These are phyloP conservation scores for Penicillium brevicompactum DNA, from an alignment of 2,329 filamentous ascomycete species.

Conservation along the genomic window DNA sequence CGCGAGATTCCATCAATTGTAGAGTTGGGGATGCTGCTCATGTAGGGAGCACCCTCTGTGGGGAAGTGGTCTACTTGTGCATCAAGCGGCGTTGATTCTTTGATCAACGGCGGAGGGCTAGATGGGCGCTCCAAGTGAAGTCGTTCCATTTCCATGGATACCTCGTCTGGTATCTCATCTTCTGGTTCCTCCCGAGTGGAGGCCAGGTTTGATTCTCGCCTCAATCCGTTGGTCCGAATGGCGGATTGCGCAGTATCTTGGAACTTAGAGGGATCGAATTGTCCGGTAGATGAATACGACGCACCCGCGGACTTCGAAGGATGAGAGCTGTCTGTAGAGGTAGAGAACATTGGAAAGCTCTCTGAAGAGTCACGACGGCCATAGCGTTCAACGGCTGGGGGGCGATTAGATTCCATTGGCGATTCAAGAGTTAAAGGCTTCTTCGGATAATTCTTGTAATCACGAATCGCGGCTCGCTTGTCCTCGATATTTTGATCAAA, in stretches of 20 bases:
- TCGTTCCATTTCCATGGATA: slow-evolving; percentile 22
- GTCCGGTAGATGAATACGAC: slow-evolving; percentile 47
- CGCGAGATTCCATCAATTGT: slow-evolving; percentile 24
- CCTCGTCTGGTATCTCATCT: slow-evolving; percentile 29
- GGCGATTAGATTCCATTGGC: slow-evolving; percentile 30
- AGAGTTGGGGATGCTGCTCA: slow-evolving; percentile 3
- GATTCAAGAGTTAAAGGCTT: slow-evolving; percentile 54
- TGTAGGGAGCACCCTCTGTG: background rate
- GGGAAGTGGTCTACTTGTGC: slow-evolving; percentile 8
- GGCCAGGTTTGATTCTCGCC: slow-evolving; percentile 21
- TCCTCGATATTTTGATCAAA: slow-evolving; percentile 45
- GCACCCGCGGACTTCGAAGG: slow-evolving; percentile 54
- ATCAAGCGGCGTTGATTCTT: slow-evolving; percentile 36
- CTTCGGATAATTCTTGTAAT: slow-evolving; percentile 54
- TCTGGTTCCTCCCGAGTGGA: slow-evolving; percentile 23
- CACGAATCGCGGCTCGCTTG: slow-evolving; percentile 45
- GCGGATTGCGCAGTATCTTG: slow-evolving; percentile 24
- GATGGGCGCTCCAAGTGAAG: slow-evolving; percentile 49
- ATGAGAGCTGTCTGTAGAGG: slow-evolving; percentile 61
- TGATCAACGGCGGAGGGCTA: slow-evolving; percentile 39
- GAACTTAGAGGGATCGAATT: slow-evolving; percentile 22
- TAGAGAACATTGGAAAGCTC: slow-evolving; percentile 66
- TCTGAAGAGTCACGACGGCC: slow-evolving; percentile 61
- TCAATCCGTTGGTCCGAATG: slow-evolving; percentile 3
- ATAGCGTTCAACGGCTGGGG: slow-evolving; percentile 36